Percentiles rank a stretch among this genome's conserved stretches.
These are phyloP conservation scores for Stygiomarasmius scandens DNA, from an alignment of 1,284 basidiomycete genomes.

Conservation along the genomic window DNA sequence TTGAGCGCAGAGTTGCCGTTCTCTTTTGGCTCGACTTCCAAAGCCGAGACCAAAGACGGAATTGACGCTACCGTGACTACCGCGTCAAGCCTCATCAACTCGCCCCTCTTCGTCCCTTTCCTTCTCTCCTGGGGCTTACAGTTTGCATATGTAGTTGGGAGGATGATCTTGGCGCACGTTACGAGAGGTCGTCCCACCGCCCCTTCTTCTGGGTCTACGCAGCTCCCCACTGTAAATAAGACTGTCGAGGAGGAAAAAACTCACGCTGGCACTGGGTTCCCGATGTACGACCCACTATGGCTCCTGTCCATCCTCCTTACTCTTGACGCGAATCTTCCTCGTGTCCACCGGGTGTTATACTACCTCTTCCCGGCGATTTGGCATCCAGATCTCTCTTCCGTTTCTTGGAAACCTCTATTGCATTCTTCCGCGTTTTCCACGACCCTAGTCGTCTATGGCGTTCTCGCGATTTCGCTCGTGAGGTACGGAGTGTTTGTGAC, in stretches of 20 bases:
- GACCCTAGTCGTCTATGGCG: conserved; percentile 70
- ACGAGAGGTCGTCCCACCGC: conserved; percentile 59
- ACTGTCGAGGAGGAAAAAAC: too few species aligned
- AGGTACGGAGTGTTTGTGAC: conserved; percentile 82
- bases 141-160: conserved; percentile 86
- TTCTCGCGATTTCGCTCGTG: conserved; percentile 66
- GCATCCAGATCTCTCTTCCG: conserved; percentile 2
- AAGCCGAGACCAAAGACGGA: too few species aligned
- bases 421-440: conserved; percentile 64
- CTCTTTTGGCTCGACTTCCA: neutral
- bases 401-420: conserved; percentile 64
- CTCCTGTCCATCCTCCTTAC: conserved; percentile 80
- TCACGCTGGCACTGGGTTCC: conserved; percentile 51
- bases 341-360: conserved; percentile 65
- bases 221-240: too few species aligned
- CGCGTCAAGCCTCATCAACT: conserved; percentile 49
- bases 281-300: conserved; percentile 88
- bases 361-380: conserved; percentile 10
- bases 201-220: neutral
- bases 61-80: too few species aligned
- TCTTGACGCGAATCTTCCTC: conserved; percentile 79
- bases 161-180: conserved; percentile 93
- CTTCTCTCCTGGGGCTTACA: conserved; percentile 88
- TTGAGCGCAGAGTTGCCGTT: conserved; percentile 44
- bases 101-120: conserved; percentile 83